Base-by-base conservation (phyloP, 1,139 yeast species). In the Pichia inconspicua region DNA sequence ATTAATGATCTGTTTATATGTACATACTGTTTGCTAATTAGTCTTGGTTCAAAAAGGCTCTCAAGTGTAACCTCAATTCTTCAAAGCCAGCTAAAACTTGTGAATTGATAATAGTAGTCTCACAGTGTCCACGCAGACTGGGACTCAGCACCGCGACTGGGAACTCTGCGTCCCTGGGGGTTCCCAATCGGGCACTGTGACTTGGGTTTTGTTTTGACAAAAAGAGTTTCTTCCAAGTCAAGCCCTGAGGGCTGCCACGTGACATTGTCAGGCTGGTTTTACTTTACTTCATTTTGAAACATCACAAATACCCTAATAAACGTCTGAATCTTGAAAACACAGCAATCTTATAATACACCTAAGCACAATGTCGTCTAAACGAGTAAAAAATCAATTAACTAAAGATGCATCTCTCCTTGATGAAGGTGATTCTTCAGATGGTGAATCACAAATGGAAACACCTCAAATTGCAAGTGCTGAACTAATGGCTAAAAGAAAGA, bases 401-500 rank as follows among this genome's bases (percentile, higher is more conserved):
- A 77, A 69, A 44, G 72, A 71, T 32, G 86, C 80, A 59, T 28
- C 39, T 2, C 72, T 54, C 2, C 79, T 54, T 73, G 78, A 41
- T 70, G 77, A 56, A 80, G 61, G 31, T 67, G 61, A 25, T 60
- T 67, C 36, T 7, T 53, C 55, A 17, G 77, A 70, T 15, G 76
- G 61, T 27, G 62, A 53, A 5, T 61, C 62, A n/a, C 56, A 58
- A 17, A 46, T 48, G 49, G 48, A 50, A 10, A 60, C 62, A n/a
- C 70, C 71, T 34, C 58, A 56, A 25, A 56, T 60, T 43, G 95
- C 96, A 0, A 73, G 84, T 7, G 72, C 77, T 2, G 79, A 73
- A 5, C 80, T 79, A 6, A 66, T 88, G 74, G 77, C 92, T 11
- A 74, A 68, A 48, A 73, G 97, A 61, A 84, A 81, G 40, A 62